Evolutionary conservation across 306 rosid species (phyloP).

Genomic region (Glycine latifolia): DNA sequence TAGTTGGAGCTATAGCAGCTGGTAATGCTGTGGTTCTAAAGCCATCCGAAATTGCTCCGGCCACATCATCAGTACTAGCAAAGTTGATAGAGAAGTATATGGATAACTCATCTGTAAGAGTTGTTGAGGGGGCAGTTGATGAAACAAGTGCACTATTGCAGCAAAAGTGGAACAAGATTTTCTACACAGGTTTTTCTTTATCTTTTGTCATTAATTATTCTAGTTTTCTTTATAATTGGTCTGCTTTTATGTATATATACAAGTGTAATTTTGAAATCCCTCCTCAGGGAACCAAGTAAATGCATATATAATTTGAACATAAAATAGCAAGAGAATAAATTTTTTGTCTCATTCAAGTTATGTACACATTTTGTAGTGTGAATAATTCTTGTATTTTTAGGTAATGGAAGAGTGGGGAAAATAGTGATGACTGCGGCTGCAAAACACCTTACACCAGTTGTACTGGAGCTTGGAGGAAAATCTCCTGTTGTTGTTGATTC

Average conservation of each 20-base stretch:
- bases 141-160: constrained; percentile 83
- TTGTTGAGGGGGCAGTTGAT: constrained; percentile 81
- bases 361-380: not conserved
- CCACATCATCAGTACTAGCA: constrained; percentile 75
- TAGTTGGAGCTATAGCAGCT: constrained; percentile 94
- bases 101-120: constrained; percentile 77
- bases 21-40: constrained; percentile 95
- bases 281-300: not conserved
- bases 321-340: not conserved
- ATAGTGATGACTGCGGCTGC: constrained; percentile 97
- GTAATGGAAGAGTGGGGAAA: constrained; percentile 81
- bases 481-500: constrained; percentile 89
- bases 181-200: constrained; percentile 80
- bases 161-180: constrained; percentile 98
- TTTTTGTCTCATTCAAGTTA: constrained; percentile 4
- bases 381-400: constrained; percentile 50
- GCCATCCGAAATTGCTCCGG: constrained; percentile 90
- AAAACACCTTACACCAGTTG: constrained; percentile 95
- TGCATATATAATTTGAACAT: not conserved
- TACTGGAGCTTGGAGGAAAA: constrained; percentile 97
- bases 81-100: constrained; percentile 68
- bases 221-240: constrained; percentile 31
- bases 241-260: not conserved
- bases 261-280: not conserved
- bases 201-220: constrained; percentile 24